Evolutionary conservation across 106 monocot species (phyloP), one percentile per base, ranked within the genome.

Genomic region (Platanthera guangdongensis): DNA sequence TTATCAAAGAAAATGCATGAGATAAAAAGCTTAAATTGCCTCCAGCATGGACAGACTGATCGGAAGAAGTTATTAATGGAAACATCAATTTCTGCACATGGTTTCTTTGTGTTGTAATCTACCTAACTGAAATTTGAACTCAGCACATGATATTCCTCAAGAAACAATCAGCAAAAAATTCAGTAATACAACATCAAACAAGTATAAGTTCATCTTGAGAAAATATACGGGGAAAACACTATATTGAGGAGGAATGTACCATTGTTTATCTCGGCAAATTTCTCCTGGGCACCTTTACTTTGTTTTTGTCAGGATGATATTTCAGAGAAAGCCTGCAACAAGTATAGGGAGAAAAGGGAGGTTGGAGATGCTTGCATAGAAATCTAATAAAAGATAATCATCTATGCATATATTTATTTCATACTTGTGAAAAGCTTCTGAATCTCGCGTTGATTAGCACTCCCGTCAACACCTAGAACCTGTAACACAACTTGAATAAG

Each of bases 221-320:
- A 32, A 65, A 65, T 65, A 65, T 65, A 65, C 4, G 4, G 12
- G 39, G 2, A 30, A 4, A 12, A 39, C 65, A 30, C 65, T 32
- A 65, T 10, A 65, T 55, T 55, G 12, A 73, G 39, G 16, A 63
- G 7, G 60, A 32, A 15, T 69, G 47, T 94, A 99, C 99, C 94
- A 78, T 99, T 99, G 57, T 94, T 99, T 85, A 99, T 92, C 76
- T 99, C 90, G 6, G 94, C 78, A 80, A 99, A 99, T 53, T 94
- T 99, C 82, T 92, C 92, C 46, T 94, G 88, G 67, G 99, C 99
- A 11, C 90, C 89, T 69, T 94, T 94, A 68, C 73, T 81, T 99
- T 99, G 63, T 99, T 99, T 79, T 99, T 99, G 70, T 99, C 99
- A 77, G 99, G 99, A 69, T 99, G 99, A 84, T 94, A 99, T 48